Conservation (phyloP, 78 protist species). For the Ministeria vibrans region DNA sequence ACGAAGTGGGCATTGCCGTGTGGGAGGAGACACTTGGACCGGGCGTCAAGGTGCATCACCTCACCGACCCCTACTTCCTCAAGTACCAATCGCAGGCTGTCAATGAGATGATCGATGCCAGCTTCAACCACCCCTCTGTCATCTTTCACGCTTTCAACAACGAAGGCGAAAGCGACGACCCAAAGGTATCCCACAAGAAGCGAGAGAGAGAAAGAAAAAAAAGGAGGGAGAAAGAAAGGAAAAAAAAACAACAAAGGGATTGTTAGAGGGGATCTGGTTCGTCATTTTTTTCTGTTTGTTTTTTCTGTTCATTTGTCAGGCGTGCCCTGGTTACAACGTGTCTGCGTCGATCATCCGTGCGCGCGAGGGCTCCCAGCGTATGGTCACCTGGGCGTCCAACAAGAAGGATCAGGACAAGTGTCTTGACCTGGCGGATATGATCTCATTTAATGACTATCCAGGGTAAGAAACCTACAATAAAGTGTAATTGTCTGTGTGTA, state of each 20-base stretch:
- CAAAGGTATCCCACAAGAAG: too few species aligned
- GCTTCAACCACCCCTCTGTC: slow-evolving; percentile 10
- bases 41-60: background rate
- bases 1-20: slow-evolving; percentile 23
- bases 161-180: slow-evolving; percentile 11
- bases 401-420: background rate
- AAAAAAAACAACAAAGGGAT: too few species aligned
- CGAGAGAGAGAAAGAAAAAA: too few species aligned
- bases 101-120: slow-evolving; percentile 7
- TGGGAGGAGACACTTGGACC: slow-evolving; percentile 44
- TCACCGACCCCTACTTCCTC: background rate
- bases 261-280: background rate
- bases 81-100: slow-evolving; percentile 1
- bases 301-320: background rate
- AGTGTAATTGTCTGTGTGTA: background rate
- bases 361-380: background rate
- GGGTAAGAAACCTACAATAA: too few species aligned
- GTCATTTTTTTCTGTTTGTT: background rate
- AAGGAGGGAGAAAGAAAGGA: too few species aligned
- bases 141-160: slow-evolving; percentile 21
- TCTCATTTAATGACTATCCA: background rate
- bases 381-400: slow-evolving; percentile 21
- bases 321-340: slow-evolving; percentile 19
- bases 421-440: background rate
- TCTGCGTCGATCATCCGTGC: background rate